Conservation (phyloP, 2,329 filamentous ascomycete genomes). For the Venturia asperata region DNA sequence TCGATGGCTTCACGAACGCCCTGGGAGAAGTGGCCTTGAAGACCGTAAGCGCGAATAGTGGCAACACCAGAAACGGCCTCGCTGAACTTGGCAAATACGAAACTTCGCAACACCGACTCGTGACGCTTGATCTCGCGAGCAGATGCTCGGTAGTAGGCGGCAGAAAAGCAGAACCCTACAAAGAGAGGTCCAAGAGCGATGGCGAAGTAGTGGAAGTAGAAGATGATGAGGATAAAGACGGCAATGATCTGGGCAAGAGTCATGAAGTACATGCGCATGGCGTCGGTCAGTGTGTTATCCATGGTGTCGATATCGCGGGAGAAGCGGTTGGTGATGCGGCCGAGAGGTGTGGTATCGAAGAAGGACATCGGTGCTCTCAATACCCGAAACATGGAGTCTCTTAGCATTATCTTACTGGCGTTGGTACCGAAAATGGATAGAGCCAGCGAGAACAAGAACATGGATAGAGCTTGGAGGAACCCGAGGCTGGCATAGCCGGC, state of each 20-base stretch:
- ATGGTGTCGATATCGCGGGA: constrained; percentile 93
- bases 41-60: constrained; percentile 81
- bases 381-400: constrained; percentile 69
- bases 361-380: constrained; percentile 71
- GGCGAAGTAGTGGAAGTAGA: constrained; percentile 88
- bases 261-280: constrained; percentile 86
- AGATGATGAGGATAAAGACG: constrained; percentile 84
- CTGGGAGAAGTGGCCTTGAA: constrained; percentile 65
- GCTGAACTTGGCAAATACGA: constrained; percentile 83
- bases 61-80: constrained; percentile 80
- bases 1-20: constrained; percentile 70
- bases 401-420: constrained; percentile 74
- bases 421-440: constrained; percentile 74
- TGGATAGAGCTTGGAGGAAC: constrained; percentile 60
- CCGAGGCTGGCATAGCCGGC: constrained; percentile 66
- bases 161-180: constrained; percentile 70
- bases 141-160: constrained; percentile 82
- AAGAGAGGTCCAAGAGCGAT: constrained; percentile 63
- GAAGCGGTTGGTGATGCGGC: constrained; percentile 93
- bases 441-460: constrained; percentile 73
- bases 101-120: constrained; percentile 79
- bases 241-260: constrained; percentile 75
- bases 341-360: constrained; percentile 93
- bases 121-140: constrained; percentile 92
- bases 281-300: constrained; percentile 86